Evolutionary conservation across 2,329 filamentous ascomycete genomes (phyloP).

Genomic region (Colletotrichum tropicicola): DNA sequence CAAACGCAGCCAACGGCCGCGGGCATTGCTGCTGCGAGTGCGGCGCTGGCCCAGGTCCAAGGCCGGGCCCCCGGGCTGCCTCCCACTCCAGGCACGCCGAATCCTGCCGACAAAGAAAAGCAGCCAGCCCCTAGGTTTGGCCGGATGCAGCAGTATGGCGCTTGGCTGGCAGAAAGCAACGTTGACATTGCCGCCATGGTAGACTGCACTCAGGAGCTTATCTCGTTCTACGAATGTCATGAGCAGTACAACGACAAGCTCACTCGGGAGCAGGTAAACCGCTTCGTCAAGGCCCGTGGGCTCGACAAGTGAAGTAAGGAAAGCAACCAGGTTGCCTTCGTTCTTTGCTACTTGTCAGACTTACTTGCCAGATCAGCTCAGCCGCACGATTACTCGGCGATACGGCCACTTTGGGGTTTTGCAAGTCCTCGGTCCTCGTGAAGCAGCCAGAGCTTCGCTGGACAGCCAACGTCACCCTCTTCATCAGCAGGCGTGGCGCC

Average conservation of each 20-base stretch:
- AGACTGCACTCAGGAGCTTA: constrained; percentile 90
- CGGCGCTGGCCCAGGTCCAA: constrained; percentile 55
- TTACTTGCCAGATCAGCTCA: not conserved
- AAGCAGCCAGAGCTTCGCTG: too few species aligned
- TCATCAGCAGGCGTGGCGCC: too few species aligned
- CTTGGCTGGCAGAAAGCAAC: constrained; percentile 86
- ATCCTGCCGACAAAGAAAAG: constrained; percentile 50
- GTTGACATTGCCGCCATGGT: constrained; percentile 87
- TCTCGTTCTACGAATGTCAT: constrained; percentile 83
- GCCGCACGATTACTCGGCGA: not conserved
- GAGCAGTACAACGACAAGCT: constrained; percentile 70
- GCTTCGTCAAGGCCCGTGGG: constrained; percentile 66
- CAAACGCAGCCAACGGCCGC: constrained; percentile 44
- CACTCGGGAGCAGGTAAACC: constrained; percentile 65
- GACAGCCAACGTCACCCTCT: too few species aligned
- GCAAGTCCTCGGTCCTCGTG: not conserved
- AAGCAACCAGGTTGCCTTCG: not conserved
- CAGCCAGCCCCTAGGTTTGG: constrained; percentile 65
- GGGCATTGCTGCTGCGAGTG: constrained; percentile 59
- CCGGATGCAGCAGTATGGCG: constrained; percentile 72
- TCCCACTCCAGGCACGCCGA: constrained; percentile 24
- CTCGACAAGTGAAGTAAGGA: constrained; percentile 57
- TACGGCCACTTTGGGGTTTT: not conserved
- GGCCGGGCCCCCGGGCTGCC: constrained; percentile 25
- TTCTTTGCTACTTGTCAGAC: not conserved